Base-by-base conservation (phyloP, 306 rosid genomes). In the Prosopis cineraria region DNA sequence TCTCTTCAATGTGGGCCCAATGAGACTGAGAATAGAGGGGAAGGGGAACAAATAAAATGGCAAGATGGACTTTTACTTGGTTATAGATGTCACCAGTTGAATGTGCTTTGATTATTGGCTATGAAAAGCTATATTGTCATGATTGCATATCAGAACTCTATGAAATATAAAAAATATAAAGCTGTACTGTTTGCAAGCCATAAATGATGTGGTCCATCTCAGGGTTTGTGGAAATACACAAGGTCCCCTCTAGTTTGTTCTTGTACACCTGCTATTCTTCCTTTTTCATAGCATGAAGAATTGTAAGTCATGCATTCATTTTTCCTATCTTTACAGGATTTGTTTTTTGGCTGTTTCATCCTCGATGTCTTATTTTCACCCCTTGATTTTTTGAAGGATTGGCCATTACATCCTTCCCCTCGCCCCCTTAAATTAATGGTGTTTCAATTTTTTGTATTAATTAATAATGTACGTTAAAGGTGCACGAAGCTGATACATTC, bases 231-330 rank as follows among this genome's bases (percentile, higher is more conserved):
- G 10, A 48, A 39, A 39, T 39, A 12, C 12, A 39, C 43, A 39
- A 39, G 43, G 43, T 39, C 13, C 8, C 8, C 43, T 39, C 43
- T 39, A 8, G 13, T 12, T 20, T 8, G 10, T 69, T 41, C 29
- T 47, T 10, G 8, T 13, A 16, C 48, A 10, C 19, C 41, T 19
- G 2, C 40, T 12, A 25, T 20, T 11, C 30, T 1, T 3, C n/a
- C 10, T 27, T 14, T 29, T 48, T 80, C 31, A 59, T 65, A 33
- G 59, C 60, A 66, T 39, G 33, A 74, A 68, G 43, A 62, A 65
- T 81, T 85, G 48, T 8, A 67, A 56, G 65, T 24, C 48, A 33
- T n/a, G 66, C 39, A 47, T 71, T 22, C 27, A 33, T 13, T 73
- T 13, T 45, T 78, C 45, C 58, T 37, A 59, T 41, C 11, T 44